Base-by-base conservation (phyloP, 2,329 filamentous ascomycete species). In the Colletotrichum australisinense region DNA sequence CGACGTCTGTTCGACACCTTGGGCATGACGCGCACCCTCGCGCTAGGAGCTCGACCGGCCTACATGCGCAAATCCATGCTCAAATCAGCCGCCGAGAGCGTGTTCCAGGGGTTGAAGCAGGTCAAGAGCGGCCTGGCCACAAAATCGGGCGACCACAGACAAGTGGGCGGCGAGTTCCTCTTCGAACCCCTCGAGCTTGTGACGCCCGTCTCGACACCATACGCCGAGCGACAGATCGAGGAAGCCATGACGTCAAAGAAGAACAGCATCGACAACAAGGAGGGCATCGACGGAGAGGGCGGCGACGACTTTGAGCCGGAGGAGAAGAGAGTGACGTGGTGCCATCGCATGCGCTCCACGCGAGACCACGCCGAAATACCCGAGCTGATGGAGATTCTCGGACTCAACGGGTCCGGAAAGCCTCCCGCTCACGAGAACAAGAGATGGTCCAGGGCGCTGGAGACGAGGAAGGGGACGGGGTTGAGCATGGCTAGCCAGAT, bases 111-210 rank as follows among this genome's bases (percentile, higher is more conserved):
- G 0, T 79, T 95, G 38, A 89, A 85, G 76, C 85, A 91, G 72
- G 82, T 92, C 1, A 86, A 87, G 19, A 84, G 80, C 8, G 91
- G 91, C 0, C 83, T 93, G 62, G 90, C 88, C 5, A 83, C 89
- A 73, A 91, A 91, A 80, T 90, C 88, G 24, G 93, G 93, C 3
- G 88, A 94, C 78, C 86, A 89, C 78, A 85, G 88, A 65, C 92
- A 95, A 82, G 91, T 94, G 3, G 93, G 94, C 28, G 94, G 93
- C 12, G 94, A 95, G 83, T 94, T 95, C 74, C 80, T 95, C n/a
- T 95, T 95, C 75, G 92, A 94, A 79, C 88, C 88, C 0, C 72
- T 81, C 2, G 81, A 85, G 4, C 72, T 88, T 56, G 81, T 82
- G 63, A 85, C 85, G 16, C 87, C 86, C 0, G 80, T 87, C 12